phyloP scores from a whole-genome alignment of 2,329 filamentous ascomycete genomes.

The Diaporthe helianthi region DNA sequence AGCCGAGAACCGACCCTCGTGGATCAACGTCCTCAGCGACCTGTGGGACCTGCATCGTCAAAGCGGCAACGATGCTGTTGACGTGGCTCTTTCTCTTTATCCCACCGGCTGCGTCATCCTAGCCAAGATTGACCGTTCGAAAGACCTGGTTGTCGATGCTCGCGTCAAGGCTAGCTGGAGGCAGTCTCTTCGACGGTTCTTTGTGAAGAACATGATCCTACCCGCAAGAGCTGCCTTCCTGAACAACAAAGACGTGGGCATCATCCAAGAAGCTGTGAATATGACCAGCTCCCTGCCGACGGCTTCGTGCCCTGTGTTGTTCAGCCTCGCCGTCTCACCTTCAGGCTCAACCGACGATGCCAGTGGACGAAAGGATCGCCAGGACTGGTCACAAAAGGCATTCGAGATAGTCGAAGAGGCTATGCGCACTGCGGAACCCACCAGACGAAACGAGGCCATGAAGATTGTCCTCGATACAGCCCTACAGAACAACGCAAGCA shows the following conservation, averaged over 20 bases:
- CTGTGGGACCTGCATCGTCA: conserved; percentile 65
- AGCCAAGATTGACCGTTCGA: conserved; percentile 46
- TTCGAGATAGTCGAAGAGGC: conserved; percentile 44
- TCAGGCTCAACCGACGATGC: conserved; percentile 45
- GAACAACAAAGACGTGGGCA: conserved; percentile 49
- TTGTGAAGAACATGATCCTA: conserved; percentile 59
- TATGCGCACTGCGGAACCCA: conserved; percentile 37
- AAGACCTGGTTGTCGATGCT: conserved; percentile 36
- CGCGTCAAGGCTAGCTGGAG: conserved; percentile 51
- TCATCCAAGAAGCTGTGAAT: conserved; percentile 51
- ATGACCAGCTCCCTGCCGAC: conserved; percentile 46
- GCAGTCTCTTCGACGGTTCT: conserved; percentile 54
- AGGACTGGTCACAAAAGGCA: conserved; percentile 49
- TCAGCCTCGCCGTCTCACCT: conserved; percentile 48
- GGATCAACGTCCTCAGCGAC: conserved; percentile 54
- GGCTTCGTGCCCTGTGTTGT: conserved; percentile 53
- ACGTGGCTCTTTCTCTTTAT: conserved; percentile 58
- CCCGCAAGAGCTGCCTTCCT: conserved; percentile 58
- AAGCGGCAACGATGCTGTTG: conserved; percentile 52
- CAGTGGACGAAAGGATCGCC: conserved; percentile 47
- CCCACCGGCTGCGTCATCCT: conserved; percentile 49
- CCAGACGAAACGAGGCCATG: conserved; percentile 40
- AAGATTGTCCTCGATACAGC: conserved; percentile 44
- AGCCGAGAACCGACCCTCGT: conserved; percentile 49
- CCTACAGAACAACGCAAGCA: conserved; percentile 39